phyloP scores from a whole-genome alignment of 1,284 basidiomycete genomes.

The Naganishia sp. region DNA sequence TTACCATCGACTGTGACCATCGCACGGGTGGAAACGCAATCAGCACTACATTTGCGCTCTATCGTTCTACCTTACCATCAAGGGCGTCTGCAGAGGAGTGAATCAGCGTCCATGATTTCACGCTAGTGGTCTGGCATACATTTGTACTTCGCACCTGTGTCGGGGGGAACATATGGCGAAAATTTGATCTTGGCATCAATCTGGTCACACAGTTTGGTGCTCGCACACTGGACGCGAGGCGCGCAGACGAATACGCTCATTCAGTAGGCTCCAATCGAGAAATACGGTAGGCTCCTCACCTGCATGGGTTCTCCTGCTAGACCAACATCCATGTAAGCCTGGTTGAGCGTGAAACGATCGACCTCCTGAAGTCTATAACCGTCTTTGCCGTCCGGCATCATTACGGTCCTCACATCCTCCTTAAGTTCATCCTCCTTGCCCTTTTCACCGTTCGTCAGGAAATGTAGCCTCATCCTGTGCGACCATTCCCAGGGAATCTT shows the following conservation, averaged over 20 bases:
- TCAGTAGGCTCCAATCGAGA: neutral
- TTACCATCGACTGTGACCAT: slow-evolving; percentile 26
- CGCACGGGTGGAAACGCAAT: neutral
- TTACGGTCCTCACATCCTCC: slow-evolving; percentile 44
- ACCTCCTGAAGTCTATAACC: slow-evolving; percentile 43
- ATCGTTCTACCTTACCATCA: slow-evolving; percentile 26
- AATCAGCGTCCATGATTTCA: neutral
- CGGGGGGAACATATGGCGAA: slow-evolving; percentile 55
- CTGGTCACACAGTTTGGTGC: slow-evolving; percentile 42
- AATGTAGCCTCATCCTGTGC: slow-evolving; percentile 53
- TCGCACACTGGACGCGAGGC: slow-evolving; percentile 36
- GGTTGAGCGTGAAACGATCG: slow-evolving; percentile 42
- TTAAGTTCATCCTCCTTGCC: slow-evolving; percentile 46
- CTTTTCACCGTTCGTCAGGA: slow-evolving; percentile 52
- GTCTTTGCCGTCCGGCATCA: slow-evolving; percentile 50
- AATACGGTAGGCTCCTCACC: slow-evolving; percentile 33
- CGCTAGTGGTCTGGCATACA: slow-evolving; percentile 36
- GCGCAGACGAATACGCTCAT: neutral
- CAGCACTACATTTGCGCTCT: neutral
- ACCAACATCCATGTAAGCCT: slow-evolving; percentile 53
- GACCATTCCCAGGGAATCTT: slow-evolving; percentile 52
- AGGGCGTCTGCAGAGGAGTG: slow-evolving; percentile 24
- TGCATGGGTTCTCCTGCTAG: slow-evolving; percentile 49
- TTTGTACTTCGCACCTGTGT: slow-evolving; percentile 59
- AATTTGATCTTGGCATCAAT: slow-evolving; percentile 54